phyloP scores from a whole-genome alignment of 2,329 filamentous ascomycete species.

The Bipolaris victoriae region DNA sequence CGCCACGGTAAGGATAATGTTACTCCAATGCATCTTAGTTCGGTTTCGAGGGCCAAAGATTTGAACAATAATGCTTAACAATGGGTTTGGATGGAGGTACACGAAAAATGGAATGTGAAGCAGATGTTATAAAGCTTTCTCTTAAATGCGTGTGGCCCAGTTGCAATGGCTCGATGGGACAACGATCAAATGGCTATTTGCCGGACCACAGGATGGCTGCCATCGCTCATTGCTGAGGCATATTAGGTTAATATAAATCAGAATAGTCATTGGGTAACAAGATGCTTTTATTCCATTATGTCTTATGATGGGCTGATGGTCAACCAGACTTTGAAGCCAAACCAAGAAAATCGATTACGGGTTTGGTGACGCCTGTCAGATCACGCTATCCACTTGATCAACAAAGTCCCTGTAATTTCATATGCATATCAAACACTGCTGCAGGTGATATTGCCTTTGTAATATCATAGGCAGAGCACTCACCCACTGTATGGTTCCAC shows the following conservation, averaged over 20 bases:
- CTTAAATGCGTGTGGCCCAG: conserved; percentile 39
- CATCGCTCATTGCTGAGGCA: conserved; percentile 30
- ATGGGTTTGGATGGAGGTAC: conserved; percentile 24
- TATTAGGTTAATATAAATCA: conserved; percentile 40
- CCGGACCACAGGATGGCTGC: conserved; percentile 32
- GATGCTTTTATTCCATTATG: conserved; percentile 20
- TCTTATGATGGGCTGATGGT: conserved; percentile 22
- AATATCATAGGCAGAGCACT: conserved; percentile 10
- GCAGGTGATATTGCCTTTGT: conserved; percentile 21
- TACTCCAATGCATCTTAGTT: conserved; percentile 41
- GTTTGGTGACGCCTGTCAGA: conserved; percentile 23
- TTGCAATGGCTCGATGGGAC: conserved; percentile 2
- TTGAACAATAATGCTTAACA: not conserved
- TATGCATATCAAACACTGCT: conserved; percentile 19
- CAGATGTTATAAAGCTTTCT: conserved; percentile 26
- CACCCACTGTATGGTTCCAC: conserved; percentile 12
- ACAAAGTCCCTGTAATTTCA: conserved; percentile 16
- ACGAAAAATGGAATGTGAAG: conserved; percentile 15
- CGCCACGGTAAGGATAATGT: conserved; percentile 28
- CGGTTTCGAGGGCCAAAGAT: conserved; percentile 1
- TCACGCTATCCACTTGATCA: conserved; percentile 4
- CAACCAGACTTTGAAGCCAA: conserved; percentile 19
- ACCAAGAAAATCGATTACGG: conserved; percentile 10
- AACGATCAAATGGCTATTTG: conserved; percentile 30
- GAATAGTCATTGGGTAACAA: conserved; percentile 34